Evolutionary conservation across 352 stramenopile genomes (phyloP).

Genomic region (Phytopythium kandeliae): DNA sequence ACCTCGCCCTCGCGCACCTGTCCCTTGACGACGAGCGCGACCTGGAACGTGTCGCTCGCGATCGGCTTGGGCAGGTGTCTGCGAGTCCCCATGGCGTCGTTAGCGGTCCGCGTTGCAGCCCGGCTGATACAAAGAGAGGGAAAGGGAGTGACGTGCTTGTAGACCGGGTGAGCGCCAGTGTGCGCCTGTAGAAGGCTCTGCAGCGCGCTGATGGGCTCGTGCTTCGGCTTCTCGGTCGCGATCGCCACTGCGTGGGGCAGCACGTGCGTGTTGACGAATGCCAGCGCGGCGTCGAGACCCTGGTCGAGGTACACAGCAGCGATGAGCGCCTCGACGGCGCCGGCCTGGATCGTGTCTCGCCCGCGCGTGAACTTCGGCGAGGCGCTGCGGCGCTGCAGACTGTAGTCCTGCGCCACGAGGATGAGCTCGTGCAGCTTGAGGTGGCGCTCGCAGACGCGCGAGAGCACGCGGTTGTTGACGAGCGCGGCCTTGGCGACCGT

Average conservation of each 20-base stretch:
- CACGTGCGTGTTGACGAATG: constrained; percentile 61
- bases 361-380: constrained; percentile 37
- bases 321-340: constrained; percentile 73
- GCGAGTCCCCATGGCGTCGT: too few relatives aligned
- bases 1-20: too few relatives aligned
- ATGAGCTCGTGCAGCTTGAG: constrained; percentile 57
- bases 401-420: constrained; percentile 48
- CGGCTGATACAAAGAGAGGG: too few relatives aligned
- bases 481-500: constrained; percentile 59
- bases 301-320: constrained; percentile 73
- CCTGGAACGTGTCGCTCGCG: constrained; percentile 35
- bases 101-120: too few relatives aligned
- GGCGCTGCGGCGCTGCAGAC: constrained; percentile 15
- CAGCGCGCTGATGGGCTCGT: constrained; percentile 55
- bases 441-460: constrained; percentile 52
- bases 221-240: constrained; percentile 43
- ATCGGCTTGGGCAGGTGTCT: constrained; percentile 52
- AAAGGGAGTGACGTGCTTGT: constrained; percentile 64
- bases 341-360: constrained; percentile 63
- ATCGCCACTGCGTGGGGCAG: constrained; percentile 49
- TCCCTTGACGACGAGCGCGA: constrained; percentile 61
- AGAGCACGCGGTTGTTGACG: constrained; percentile 74
- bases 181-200: constrained; percentile 67
- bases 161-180: constrained; percentile 52
- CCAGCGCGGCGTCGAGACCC: constrained; percentile 55